Conservation (phyloP, 768 basidiomycete genomes). For the Ramaria sp. region DNA sequence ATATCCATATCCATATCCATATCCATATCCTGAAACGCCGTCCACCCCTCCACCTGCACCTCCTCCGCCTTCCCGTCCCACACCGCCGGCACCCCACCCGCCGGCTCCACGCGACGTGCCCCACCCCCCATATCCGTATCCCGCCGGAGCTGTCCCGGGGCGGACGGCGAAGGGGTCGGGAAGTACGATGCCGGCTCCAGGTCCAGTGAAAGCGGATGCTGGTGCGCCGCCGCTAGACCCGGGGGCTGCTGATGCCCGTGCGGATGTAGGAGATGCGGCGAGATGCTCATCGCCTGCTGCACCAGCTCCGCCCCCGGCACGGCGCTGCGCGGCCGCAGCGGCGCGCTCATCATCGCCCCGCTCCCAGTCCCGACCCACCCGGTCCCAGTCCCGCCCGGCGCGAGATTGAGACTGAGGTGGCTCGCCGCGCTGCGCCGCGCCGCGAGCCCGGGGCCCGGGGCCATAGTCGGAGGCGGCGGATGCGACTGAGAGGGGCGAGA, state of each 20-base stretch:
- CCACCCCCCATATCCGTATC: too few relatives aligned
- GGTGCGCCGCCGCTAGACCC: too few relatives aligned
- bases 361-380: not conserved
- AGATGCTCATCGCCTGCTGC: not conserved
- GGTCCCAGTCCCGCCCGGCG: not conserved
- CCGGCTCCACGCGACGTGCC: too few relatives aligned
- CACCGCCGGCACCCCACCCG: too few relatives aligned
- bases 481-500: conserved; percentile 40
- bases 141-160: conserved; percentile 61
- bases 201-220: conserved; percentile 38
- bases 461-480: too few relatives aligned
- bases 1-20: conserved; percentile 22
- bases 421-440: not conserved
- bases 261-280: not conserved
- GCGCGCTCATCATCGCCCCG: not conserved
- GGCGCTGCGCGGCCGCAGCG: not conserved
- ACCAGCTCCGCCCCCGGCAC: not conserved
- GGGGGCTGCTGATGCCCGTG: too few relatives aligned
- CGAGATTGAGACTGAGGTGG: conserved; percentile 4
- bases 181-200: conserved; percentile 18
- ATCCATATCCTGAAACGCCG: conserved; percentile 26
- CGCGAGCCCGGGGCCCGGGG: not conserved
- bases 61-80: too few relatives aligned
- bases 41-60: too few relatives aligned
- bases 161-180: conserved; percentile 32